A percentile compares a stretch with the other conserved stretches of the same genome.
These are phyloP conservation scores for Rhizopogon roseolus DNA, from an alignment of 768 basidiomycete genomes.

Conservation along the genomic window DNA sequence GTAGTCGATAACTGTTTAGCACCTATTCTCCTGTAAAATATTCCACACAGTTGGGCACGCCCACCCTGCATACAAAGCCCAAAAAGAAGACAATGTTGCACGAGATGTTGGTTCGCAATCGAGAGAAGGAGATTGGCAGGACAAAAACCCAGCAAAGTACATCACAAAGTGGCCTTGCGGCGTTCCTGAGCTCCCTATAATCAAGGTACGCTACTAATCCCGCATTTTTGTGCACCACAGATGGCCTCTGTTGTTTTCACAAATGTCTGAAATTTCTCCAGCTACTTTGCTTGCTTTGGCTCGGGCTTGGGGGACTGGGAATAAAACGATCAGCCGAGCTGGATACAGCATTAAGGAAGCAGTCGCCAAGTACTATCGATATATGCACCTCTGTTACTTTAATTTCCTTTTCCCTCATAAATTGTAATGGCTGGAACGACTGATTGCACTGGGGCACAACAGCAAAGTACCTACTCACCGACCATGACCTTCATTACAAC, in stretches of 20 bases:
- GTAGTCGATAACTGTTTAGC: neutral
- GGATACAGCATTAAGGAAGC: constrained; percentile 31
- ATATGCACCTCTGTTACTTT: too few species aligned
- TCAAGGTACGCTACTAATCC: neutral
- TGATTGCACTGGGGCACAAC: too few species aligned
- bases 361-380: too few species aligned
- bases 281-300: neutral
- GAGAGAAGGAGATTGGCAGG: constrained; percentile 34
- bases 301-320: neutral
- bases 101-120: constrained; percentile 60
- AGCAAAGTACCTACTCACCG: too few species aligned
- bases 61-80: constrained; percentile 28
- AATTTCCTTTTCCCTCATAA: too few species aligned
- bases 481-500: neutral
- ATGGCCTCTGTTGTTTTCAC: neutral
- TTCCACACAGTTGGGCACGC: neutral
- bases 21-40: neutral
- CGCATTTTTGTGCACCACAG: too few species aligned
- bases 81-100: constrained; percentile 59
- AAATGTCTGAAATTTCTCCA: neutral
- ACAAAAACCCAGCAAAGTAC: constrained; percentile 13
- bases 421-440: too few species aligned
- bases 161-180: constrained; percentile 40
- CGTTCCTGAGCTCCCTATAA: constrained; percentile 44
- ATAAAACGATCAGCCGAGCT: constrained; percentile 62